Conservation (phyloP, 192 early-diverging fungal species). For the Backusella macrospora region DNA sequence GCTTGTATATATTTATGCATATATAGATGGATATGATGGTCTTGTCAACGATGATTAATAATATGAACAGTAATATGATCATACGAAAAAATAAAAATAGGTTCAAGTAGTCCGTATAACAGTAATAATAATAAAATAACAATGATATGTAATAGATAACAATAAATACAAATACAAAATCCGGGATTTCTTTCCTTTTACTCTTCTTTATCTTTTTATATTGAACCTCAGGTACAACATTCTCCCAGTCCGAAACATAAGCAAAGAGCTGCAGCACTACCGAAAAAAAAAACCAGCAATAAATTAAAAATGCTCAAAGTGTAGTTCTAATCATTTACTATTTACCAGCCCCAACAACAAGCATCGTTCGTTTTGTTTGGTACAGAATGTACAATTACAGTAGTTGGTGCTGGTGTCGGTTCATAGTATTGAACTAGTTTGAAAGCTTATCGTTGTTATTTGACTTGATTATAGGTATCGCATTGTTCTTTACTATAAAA, state of each 20-base stretch:
- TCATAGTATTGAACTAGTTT: slow-evolving; percentile 18
- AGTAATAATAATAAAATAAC: neutral
- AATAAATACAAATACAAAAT: neutral
- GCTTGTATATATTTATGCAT: neutral
- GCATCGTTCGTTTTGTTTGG: slow-evolving; percentile 26
- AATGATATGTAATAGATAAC: neutral
- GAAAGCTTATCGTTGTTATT: neutral
- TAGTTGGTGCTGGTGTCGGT: slow-evolving; percentile 19
- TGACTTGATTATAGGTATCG: too few relatives aligned
- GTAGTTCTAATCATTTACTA: neutral
- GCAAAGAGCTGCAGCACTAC: slow-evolving; percentile 20
- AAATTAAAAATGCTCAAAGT: neutral
- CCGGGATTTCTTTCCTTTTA: neutral
- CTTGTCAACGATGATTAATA: slow-evolving; percentile 26
- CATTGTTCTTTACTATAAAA: too few relatives aligned
- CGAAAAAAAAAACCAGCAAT: neutral
- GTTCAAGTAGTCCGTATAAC: neutral
- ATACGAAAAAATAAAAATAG: neutral
- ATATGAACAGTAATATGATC: neutral
- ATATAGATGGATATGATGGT: slow-evolving; percentile 35
- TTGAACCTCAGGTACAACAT: slow-evolving; percentile 15
- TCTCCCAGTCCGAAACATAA: slow-evolving; percentile 24
- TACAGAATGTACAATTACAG: slow-evolving; percentile 22
- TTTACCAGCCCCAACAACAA: slow-evolving; percentile 29
- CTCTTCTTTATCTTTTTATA: neutral